Percentiles rank a stretch among this genome's conserved stretches.
phyloP scores from a whole-genome alignment of 2,329 filamentous ascomycete genomes.

The Venturia asperata region DNA sequence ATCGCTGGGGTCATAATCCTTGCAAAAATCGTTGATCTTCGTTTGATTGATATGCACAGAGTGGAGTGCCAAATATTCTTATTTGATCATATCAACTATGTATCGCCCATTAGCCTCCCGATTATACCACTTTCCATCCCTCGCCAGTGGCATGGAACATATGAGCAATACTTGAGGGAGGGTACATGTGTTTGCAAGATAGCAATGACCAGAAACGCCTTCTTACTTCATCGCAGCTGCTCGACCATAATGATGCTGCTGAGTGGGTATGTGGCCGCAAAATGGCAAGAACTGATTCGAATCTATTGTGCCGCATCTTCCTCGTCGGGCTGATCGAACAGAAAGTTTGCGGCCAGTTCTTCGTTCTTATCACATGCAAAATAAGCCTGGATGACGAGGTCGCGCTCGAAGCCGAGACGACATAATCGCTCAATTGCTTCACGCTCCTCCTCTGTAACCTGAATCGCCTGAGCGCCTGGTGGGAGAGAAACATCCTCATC shows the following conservation, averaged over 20 bases:
- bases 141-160: too few species aligned
- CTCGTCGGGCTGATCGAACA: constrained; percentile 95
- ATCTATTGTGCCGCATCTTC: constrained; percentile 43
- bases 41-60: too few species aligned
- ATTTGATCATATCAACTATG: too few species aligned
- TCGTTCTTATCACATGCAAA: constrained; percentile 99
- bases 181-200: too few species aligned
- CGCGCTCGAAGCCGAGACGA: constrained; percentile 84
- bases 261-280: constrained; percentile 13
- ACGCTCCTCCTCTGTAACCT: constrained; percentile 90
- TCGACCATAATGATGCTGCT: constrained; percentile 5
- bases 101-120: too few species aligned
- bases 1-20: too few species aligned
- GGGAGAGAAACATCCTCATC: constrained; percentile 79
- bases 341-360: constrained; percentile 93
- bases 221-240: background rate
- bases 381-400: constrained; percentile 94
- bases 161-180: too few species aligned
- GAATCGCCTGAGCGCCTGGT: constrained; percentile 80
- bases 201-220: background rate
- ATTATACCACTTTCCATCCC: too few species aligned
- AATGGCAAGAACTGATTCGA: background rate
- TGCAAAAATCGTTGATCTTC: too few species aligned
- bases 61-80: too few species aligned
- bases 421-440: constrained; percentile 97